These are phyloP conservation scores for Tolypocladium nubicola DNA, from an alignment of 2,329 filamentous ascomycete species.

Conservation along the genomic window DNA sequence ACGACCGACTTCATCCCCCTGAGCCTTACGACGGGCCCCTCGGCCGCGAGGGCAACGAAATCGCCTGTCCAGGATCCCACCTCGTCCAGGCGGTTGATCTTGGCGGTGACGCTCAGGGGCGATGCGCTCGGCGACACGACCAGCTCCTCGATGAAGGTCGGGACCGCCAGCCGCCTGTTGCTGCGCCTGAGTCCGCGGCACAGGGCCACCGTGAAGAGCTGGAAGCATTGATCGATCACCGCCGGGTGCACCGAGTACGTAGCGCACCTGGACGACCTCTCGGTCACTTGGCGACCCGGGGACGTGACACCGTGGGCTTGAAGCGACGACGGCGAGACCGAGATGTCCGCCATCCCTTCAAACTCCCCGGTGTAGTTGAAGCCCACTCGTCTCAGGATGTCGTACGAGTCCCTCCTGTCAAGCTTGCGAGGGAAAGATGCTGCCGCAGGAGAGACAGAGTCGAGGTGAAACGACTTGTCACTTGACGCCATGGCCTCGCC, in stretches of 20 bases:
- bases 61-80: background rate
- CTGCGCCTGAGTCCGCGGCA: constrained; percentile 11
- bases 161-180: constrained; percentile 5
- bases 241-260: constrained; percentile 24
- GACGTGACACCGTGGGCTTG: too few relatives aligned
- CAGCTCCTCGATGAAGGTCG: constrained; percentile 2
- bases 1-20: constrained; percentile 2
- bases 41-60: background rate
- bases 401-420: background rate
- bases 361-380: constrained; percentile 2
- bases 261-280: background rate
- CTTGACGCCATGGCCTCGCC: constrained; percentile 7
- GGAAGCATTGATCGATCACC: constrained; percentile 22
- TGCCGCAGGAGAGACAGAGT: background rate
- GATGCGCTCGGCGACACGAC: background rate
- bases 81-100: background rate
- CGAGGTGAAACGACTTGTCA: constrained; percentile 1
- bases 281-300: background rate
- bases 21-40: background rate
- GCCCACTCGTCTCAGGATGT: background rate
- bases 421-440: background rate
- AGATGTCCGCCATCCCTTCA: background rate
- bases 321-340: background rate
- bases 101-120: background rate
- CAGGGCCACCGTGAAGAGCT: constrained; percentile 15